Conservation (phyloP, 2,329 filamentous ascomycete genomes). For the Calonectria hawksworthii region DNA sequence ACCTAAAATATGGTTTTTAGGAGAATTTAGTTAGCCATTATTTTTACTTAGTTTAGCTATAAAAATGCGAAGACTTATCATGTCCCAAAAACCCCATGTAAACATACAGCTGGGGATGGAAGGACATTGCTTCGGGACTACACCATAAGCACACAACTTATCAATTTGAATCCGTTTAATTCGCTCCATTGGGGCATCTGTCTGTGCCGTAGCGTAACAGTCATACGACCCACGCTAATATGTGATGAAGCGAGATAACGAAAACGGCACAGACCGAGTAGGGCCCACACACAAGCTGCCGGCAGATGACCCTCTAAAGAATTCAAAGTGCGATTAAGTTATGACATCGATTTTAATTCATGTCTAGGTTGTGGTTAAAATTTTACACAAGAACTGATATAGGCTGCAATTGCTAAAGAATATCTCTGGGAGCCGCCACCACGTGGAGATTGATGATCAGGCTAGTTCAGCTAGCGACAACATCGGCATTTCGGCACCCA, state of each 20-base stretch:
- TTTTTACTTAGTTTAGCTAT: too few relatives aligned
- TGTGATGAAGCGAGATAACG: not conserved
- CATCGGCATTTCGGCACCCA: not conserved
- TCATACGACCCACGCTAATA: not conserved
- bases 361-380: not conserved
- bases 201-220: not conserved
- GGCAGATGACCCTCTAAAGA: not conserved
- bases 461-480: not conserved
- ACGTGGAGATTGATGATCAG: not conserved
- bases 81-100: too few relatives aligned
- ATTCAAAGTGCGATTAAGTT: not conserved
- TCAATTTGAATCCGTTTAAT: not conserved
- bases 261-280: not conserved
- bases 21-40: too few relatives aligned
- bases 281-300: not conserved
- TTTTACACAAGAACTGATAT: not conserved
- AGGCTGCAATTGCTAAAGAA: not conserved
- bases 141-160: not conserved
- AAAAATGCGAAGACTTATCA: too few relatives aligned
- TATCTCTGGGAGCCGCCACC: not conserved
- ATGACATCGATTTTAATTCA: not conserved
- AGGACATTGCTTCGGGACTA: not conserved
- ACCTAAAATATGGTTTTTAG: too few relatives aligned
- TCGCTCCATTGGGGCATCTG: not conserved
- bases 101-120: not conserved